A percentile compares a stretch with the other conserved stretches of the same genome.
Conservation (phyloP, 2,329 filamentous ascomycete genomes). For the Cyanodermella asteris region DNA sequence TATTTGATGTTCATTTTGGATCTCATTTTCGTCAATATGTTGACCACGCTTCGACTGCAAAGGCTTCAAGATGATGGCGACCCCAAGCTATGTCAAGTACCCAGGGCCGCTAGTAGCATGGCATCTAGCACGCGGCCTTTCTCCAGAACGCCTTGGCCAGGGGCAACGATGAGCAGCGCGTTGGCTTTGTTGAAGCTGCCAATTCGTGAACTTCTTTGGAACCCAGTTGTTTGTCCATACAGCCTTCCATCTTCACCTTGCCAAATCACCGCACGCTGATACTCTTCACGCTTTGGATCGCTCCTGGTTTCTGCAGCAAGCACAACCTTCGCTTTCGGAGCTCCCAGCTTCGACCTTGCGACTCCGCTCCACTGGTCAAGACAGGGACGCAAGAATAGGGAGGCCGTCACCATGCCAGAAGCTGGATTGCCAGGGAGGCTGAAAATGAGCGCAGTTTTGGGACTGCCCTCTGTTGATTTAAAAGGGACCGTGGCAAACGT, state of each 20-base stretch:
- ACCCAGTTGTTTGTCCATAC: conserved; percentile 61
- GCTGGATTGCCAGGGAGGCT: conserved; percentile 86
- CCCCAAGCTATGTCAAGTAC: too few species aligned
- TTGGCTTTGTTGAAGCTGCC: conserved; percentile 80
- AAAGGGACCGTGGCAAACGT: conserved; percentile 78
- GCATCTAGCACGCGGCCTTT: conserved; percentile 56
- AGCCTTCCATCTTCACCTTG: conserved; percentile 41
- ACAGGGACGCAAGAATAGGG: conserved; percentile 79
- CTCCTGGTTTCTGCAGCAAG: conserved; percentile 51
- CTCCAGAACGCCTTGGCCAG: conserved; percentile 37
- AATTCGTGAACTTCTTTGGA: conserved; percentile 73
- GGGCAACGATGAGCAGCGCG: conserved; percentile 56
- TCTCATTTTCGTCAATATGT: background rate
- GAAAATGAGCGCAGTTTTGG: conserved; percentile 44
- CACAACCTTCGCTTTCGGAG: conserved; percentile 49
- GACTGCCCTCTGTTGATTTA: conserved; percentile 23
- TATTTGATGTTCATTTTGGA: background rate
- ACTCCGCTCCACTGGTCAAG: conserved; percentile 59
- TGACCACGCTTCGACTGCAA: too few species aligned
- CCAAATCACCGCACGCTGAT: conserved; percentile 64
- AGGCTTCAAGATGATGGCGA: too few species aligned
- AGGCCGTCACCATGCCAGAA: conserved; percentile 76
- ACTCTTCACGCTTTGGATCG: conserved; percentile 63
- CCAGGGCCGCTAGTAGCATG: conserved; percentile 47
- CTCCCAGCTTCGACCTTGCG: conserved; percentile 34